phyloP scores from a whole-genome alignment of 345 rosid genomes.

The Lepidium africanum region DNA sequence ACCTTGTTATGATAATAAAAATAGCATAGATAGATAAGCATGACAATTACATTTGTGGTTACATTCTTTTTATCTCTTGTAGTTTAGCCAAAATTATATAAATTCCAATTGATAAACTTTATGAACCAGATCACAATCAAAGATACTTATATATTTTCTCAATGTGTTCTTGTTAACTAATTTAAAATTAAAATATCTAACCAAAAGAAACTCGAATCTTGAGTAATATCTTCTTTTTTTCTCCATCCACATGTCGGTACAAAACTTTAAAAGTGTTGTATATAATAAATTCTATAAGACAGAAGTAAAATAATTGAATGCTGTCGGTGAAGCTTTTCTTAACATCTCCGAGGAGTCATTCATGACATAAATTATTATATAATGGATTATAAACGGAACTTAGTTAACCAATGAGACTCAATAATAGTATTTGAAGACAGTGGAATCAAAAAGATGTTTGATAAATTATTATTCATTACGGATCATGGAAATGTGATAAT shows the following conservation, averaged over 20 bases:
- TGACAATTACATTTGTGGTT: slow-evolving; percentile 12
- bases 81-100: not conserved
- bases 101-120: not conserved
- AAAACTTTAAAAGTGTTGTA: not conserved
- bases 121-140: not conserved
- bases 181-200: not conserved
- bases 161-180: not conserved
- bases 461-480: too few species aligned
- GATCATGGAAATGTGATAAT: too few species aligned
- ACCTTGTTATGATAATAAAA: not conserved
- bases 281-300: not conserved
- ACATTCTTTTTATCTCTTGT: not conserved
- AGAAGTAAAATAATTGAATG: slow-evolving; percentile 11
- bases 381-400: not conserved
- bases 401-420: not conserved
- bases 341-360: not conserved
- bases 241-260: not conserved
- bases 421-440: not conserved
- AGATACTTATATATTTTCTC: not conserved
- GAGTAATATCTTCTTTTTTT: not conserved
- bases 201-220: not conserved
- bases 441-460: too few species aligned
- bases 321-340: slow-evolving; percentile 10
- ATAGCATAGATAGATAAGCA: not conserved
- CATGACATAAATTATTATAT: not conserved